phyloP scores from a whole-genome alignment of 441 rosid species.

The Flueggea neowawraea region DNA sequence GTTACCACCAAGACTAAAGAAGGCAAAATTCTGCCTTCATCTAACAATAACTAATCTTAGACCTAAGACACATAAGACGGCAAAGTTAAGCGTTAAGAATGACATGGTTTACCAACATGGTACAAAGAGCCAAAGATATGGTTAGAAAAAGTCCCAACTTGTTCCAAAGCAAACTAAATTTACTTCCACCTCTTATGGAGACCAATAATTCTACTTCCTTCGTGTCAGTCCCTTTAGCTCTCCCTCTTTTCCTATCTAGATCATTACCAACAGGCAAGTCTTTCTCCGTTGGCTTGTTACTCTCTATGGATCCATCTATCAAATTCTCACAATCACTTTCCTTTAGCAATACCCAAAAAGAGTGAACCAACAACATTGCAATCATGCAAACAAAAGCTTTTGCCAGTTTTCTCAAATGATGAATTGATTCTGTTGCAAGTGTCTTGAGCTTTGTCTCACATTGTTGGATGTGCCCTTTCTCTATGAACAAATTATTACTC shows the following conservation, averaged over 20 bases:
- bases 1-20: constrained; percentile 18
- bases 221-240: constrained; percentile 14
- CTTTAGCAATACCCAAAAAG: constrained; percentile 8
- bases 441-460: constrained; percentile 15
- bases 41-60: constrained; percentile 22
- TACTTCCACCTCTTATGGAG: constrained; percentile 23
- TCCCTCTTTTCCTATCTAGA: no score
- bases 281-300: not conserved
- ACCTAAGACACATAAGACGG: not conserved
- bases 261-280: not conserved
- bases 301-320: not conserved
- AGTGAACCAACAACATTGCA: constrained; percentile 34
- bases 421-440: not conserved
- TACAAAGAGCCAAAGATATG: constrained; percentile 54
- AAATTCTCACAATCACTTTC: constrained; percentile 11
- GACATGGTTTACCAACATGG: constrained; percentile 45
- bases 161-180: constrained; percentile 32
- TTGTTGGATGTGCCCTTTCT: constrained; percentile 15
- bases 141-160: constrained; percentile 61
- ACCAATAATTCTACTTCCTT: constrained; percentile 18
- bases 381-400: constrained; percentile 28
- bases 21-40: constrained; percentile 25
- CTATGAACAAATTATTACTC: constrained; percentile 11
- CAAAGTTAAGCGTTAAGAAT: constrained; percentile 21
- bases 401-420: constrained; percentile 11